phyloP scores from a whole-genome alignment of 495 filamentous ascomycete genomes.

The Penicillium riverlandense region DNA sequence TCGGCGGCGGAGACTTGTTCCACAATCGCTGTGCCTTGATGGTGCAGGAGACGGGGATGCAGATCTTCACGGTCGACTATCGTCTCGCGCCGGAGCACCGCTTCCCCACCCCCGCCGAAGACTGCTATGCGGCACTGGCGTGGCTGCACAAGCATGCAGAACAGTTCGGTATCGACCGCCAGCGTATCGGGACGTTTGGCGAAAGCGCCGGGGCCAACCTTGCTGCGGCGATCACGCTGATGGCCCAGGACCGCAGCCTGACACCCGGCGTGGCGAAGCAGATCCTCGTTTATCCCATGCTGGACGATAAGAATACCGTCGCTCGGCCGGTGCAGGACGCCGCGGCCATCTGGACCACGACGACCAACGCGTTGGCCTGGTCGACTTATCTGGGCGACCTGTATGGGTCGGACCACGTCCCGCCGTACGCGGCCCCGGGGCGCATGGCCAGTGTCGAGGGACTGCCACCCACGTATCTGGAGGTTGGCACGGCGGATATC shows the following conservation, averaged over 20 bases:
- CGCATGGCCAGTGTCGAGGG: slow-evolving; percentile 12
- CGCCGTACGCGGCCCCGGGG: slow-evolving; percentile 17
- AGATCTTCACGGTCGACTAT: slow-evolving; percentile 26
- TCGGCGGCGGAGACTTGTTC: slow-evolving; percentile 4
- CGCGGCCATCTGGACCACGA: slow-evolving; percentile 21
- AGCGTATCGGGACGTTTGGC: slow-evolving; percentile 54
- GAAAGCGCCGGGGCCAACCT: slow-evolving; percentile 54
- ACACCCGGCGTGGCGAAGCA: slow-evolving; percentile 37
- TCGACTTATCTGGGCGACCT: slow-evolving; percentile 15
- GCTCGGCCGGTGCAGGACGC: slow-evolving; percentile 6
- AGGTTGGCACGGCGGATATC: slow-evolving; percentile 18
- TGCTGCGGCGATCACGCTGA: slow-evolving; percentile 30
- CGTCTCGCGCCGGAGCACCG: slow-evolving; percentile 28
- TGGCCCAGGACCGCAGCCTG: slow-evolving; percentile 35
- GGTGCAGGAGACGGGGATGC: slow-evolving; percentile 7
- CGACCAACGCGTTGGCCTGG: slow-evolving; percentile 19
- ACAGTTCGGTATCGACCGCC: slow-evolving; percentile 40
- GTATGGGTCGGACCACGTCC: slow-evolving; percentile 12
- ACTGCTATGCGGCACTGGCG: slow-evolving; percentile 33
- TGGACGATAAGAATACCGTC: slow-evolving; percentile 27
- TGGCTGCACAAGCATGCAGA: slow-evolving; percentile 34
- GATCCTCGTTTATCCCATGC: slow-evolving; percentile 42
- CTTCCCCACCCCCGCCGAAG: slow-evolving; percentile 21
- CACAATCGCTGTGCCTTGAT: background rate
- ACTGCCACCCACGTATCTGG: slow-evolving; percentile 20